Base-by-base conservation (phyloP, 257 asterid species). In the Jacaranda mimosifolia region DNA sequence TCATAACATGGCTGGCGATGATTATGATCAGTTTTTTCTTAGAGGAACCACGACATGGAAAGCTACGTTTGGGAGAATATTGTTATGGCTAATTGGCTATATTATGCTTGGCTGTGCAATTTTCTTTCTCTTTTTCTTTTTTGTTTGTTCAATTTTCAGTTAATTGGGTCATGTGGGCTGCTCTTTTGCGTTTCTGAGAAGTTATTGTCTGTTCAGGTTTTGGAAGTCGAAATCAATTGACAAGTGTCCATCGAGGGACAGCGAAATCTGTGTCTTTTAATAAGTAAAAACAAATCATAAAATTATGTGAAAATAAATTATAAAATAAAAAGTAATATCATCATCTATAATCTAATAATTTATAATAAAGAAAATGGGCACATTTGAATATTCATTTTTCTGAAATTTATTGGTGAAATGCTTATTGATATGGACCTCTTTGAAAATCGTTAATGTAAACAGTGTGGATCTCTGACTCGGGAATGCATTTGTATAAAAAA, bases 41-140 rank as follows among this genome's bases (percentile, higher is more conserved):
- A 76, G 79, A 72, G 59, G 48, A 73, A 72, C 56, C 9, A 40
- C 74, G 80, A 74, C 62, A 79, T 74, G 35, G 81, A 79, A 67
- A 71, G 81, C 43, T 77, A 83, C 69, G 26, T 63, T 21, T 51
- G 62, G 53, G 36, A 45, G 48, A 56, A 6, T 35, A 62, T 48
- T 48, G 46, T 57, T 42, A 43, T 70, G 73, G 58, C n/a, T n/a
- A n/a, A n/a, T n/a, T n/a, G n/a, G n/a, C 48, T n/a, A 35, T 58
- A 9, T 10, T n/a, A 49, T 51, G 70, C 70, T 70, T 59, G 9
- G 57, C 2, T 35, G 13, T 53, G 68, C 36, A 8, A 70, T 70
- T 35, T 51, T 21, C 26, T 21, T 19, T 35, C 13, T n/a, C 9
- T 67, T 43, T 42, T 17, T 9, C 18, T 66, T 63, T 74, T 48